Evolutionary conservation across 2,329 filamentous ascomycete genomes (phyloP), one percentile per base, ranked within the genome.

Genomic region (Alternaria ventricosa): DNA sequence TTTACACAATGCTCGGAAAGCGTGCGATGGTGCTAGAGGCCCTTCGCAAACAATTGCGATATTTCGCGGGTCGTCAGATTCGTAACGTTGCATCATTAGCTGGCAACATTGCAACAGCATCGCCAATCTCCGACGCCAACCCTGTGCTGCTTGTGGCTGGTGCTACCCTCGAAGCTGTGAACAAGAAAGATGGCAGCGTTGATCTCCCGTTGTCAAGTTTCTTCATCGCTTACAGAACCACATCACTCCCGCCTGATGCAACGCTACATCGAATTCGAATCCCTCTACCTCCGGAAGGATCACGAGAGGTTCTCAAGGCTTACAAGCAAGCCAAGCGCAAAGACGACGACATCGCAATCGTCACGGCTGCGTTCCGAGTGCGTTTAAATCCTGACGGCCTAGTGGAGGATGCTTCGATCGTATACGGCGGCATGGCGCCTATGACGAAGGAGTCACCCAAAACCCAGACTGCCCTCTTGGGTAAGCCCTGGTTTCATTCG

Each of bases 301-400:
- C 89, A 64, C 89, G 91, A 5, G 94, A 97, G 77, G 92, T 91
- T 72, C 88, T 96, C 75, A 88, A 92, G 57, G 90, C 94, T 0
- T 98, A 97, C 81, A 98, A 98, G 80, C 95, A 98, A 78, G 90
- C 96, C 0, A 98, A 98, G 83, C 85, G 96, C 65, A 97, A 97
- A 77, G 95, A 98, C 72, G 95, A 98, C 74, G 95, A 98, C 75
- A 98, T 98, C 75, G 96, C 95, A 3, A 98, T 98, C 71, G 96
- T 97, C 20, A 98, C 95, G 30, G 89, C 92, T 23, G 93, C 94
- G 1, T 83, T 97, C 62, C 88, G 92, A 20, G 86, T 98, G 13
- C 87, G 87, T 12, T 82, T 98, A 4, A 87, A 90, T 50, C 84
- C 90, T 5, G 83, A 86, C 3, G 88, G 93, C 30, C 76, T 88